phyloP scores from a whole-genome alignment of 1,139 yeast species.

The Zygosaccharomyces pseudobailii region DNA sequence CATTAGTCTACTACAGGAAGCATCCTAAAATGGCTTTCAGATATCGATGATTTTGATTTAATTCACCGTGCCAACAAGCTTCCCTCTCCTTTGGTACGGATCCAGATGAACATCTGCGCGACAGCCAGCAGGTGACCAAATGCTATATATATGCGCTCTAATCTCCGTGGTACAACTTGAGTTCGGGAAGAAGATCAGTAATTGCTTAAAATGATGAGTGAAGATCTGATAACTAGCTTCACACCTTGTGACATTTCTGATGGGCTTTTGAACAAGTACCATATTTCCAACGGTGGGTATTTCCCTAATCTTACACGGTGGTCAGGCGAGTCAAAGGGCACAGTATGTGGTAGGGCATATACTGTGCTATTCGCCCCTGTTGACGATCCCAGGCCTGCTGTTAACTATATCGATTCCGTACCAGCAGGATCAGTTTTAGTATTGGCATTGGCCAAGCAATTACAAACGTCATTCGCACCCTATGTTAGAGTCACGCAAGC shows the following conservation, averaged over 20 bases:
- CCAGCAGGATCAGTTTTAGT: slow-evolving; percentile 61
- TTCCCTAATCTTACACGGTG: slow-evolving; percentile 51
- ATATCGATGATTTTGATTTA: neutral
- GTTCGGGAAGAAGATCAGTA: too few relatives aligned
- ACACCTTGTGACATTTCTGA: slow-evolving; percentile 81
- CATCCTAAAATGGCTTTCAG: neutral
- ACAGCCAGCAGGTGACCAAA: neutral
- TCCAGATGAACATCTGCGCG: neutral
- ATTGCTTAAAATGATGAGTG: neutral
- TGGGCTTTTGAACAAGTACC: slow-evolving; percentile 43
- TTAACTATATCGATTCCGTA: slow-evolving; percentile 66
- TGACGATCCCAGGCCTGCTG: slow-evolving; percentile 71
- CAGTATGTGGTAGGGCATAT: slow-evolving; percentile 65
- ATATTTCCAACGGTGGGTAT: slow-evolving; percentile 53
- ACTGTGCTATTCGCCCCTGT: slow-evolving; percentile 78
- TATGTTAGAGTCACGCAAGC: slow-evolving; percentile 66
- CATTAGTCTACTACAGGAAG: slow-evolving; percentile 12
- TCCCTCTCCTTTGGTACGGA: neutral
- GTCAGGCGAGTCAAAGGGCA: slow-evolving; percentile 18
- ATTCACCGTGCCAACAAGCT: neutral
- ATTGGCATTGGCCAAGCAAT: slow-evolving; percentile 42
- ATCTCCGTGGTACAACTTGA: neutral
- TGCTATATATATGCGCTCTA: neutral
- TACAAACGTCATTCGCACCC: slow-evolving; percentile 55
- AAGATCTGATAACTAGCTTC: slow-evolving; percentile 30